A percentile compares a stretch with the other conserved stretches of the same genome.
These are phyloP conservation scores for Tolypocladium nubicola DNA, from an alignment of 2,329 filamentous ascomycete genomes.

Conservation along the genomic window DNA sequence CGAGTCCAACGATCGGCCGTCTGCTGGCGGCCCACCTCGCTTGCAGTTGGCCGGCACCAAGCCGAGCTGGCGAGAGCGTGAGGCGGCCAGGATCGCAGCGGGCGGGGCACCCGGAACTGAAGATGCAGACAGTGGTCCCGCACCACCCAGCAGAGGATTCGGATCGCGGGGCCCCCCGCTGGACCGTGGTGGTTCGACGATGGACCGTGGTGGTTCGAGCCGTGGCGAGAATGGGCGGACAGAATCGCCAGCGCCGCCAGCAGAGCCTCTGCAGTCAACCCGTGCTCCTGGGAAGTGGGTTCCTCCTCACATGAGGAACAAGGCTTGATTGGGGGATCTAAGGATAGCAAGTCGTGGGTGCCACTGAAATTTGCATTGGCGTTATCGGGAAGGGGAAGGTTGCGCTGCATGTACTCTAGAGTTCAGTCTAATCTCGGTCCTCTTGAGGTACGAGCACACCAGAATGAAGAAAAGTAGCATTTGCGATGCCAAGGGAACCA, in stretches of 20 bases:
- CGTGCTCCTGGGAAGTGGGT: constrained; percentile 50
- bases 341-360: constrained; percentile 3
- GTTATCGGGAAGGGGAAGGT: constrained; percentile 23
- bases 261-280: constrained; percentile 40
- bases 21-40: constrained; percentile 42
- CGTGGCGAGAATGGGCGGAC: constrained; percentile 29
- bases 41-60: constrained; percentile 51
- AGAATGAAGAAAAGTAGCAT: constrained; percentile 14
- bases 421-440: constrained; percentile 21
- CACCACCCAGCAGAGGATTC: constrained; percentile 28
- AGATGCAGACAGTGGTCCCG: constrained; percentile 31
- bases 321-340: constrained; percentile 11
- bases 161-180: constrained; percentile 27
- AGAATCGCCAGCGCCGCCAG: constrained; percentile 28
- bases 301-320: constrained; percentile 33
- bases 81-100: constrained; percentile 38
- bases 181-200: constrained; percentile 26
- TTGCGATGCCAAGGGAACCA: background rate
- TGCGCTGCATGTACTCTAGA: constrained; percentile 26
- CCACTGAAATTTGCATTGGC: constrained; percentile 22
- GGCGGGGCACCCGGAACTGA: constrained; percentile 20
- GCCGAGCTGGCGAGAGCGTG: constrained; percentile 64
- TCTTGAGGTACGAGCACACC: constrained; percentile 17
- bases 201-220: constrained; percentile 33
- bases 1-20: constrained; percentile 34